Evolutionary conservation across 768 basidiomycete species (phyloP).

Genomic region (Amanita thiersii): DNA sequence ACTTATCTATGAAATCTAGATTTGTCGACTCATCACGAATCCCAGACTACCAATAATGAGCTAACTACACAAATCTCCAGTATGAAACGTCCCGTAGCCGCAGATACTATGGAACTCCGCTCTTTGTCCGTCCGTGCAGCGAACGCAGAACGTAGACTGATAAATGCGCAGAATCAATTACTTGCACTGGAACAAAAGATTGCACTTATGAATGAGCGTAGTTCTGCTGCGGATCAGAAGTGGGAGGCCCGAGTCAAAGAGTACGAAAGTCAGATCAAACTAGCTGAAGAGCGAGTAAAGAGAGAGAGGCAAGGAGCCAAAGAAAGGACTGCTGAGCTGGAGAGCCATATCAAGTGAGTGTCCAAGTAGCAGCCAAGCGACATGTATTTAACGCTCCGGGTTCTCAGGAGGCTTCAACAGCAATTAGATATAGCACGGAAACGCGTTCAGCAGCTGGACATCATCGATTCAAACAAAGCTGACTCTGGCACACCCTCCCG

Average conservation of each 20-base stretch:
- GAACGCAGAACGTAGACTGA: constrained; percentile 84
- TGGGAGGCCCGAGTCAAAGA: constrained; percentile 97
- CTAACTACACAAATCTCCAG: constrained; percentile 60
- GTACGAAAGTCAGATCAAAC: constrained; percentile 73
- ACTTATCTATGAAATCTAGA: constrained; percentile 1
- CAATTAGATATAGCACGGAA: constrained; percentile 77
- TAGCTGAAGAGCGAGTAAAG: constrained; percentile 88
- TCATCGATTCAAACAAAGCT: constrained; percentile 34
- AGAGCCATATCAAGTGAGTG: constrained; percentile 60
- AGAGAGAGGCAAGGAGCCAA: constrained; percentile 91
- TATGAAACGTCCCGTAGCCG: constrained; percentile 49
- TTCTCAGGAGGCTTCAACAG: constrained; percentile 59
- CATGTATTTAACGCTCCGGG: too few species aligned
- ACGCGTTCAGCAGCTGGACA: constrained; percentile 51
- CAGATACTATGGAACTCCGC: constrained; percentile 62
- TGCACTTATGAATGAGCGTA: constrained; percentile 65
- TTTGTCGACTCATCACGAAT: not conserved
- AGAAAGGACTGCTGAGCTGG: constrained; percentile 69
- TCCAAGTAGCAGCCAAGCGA: too few species aligned
- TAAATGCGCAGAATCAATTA: constrained; percentile 79
- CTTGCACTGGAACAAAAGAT: constrained; percentile 80
- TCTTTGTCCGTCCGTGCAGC: constrained; percentile 65
- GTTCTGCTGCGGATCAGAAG: constrained; percentile 65
- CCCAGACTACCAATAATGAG: constrained; percentile 65
- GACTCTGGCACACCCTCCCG: not conserved